Percentiles rank a stretch among this genome's conserved stretches.
These are phyloP conservation scores for Mycena filopes DNA, from an alignment of 768 basidiomycete species.

Conservation along the genomic window DNA sequence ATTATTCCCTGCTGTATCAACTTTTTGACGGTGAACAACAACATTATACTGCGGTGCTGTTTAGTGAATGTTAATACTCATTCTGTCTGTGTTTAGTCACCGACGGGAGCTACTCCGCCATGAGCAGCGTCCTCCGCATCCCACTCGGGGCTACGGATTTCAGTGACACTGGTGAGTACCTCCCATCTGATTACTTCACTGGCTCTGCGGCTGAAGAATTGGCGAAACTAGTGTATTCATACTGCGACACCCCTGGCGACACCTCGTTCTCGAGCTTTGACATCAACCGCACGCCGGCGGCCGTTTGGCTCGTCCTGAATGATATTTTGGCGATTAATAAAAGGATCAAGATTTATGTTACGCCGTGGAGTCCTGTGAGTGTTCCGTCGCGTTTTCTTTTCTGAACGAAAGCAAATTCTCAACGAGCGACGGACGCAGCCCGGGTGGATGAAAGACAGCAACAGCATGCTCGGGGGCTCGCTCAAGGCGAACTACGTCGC, in stretches of 20 bases:
- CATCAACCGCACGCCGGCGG: slow-evolving; percentile 52
- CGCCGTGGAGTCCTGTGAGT: slow-evolving; percentile 58
- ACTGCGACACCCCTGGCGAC: slow-evolving; percentile 52
- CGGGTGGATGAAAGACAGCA: slow-evolving; percentile 65
- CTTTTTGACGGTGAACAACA: slow-evolving; percentile 60
- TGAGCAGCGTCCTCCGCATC: slow-evolving; percentile 7
- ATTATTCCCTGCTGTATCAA: slow-evolving; percentile 55
- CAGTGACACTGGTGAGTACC: slow-evolving; percentile 6
- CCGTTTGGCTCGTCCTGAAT: slow-evolving; percentile 53
- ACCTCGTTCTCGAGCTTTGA: slow-evolving; percentile 52
- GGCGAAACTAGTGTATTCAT: slow-evolving; percentile 9
- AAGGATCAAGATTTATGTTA: slow-evolving; percentile 42
- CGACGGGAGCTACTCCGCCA: slow-evolving; percentile 14
- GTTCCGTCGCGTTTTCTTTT: background rate
- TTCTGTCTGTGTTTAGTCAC: slow-evolving; percentile 49
- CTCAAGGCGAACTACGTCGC: slow-evolving; percentile 48
- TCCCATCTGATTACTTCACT: background rate
- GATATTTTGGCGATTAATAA: slow-evolving; percentile 59
- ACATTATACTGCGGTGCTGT: too few relatives aligned
- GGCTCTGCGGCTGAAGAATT: background rate
- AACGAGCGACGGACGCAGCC: too few relatives aligned
- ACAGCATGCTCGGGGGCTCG: slow-evolving; percentile 57
- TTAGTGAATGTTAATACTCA: too few relatives aligned
- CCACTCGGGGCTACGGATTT: slow-evolving; percentile 21
- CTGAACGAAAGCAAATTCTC: too few relatives aligned